phyloP scores from a whole-genome alignment of 106 monocot genomes.

The Apostasia shenzhenica region DNA sequence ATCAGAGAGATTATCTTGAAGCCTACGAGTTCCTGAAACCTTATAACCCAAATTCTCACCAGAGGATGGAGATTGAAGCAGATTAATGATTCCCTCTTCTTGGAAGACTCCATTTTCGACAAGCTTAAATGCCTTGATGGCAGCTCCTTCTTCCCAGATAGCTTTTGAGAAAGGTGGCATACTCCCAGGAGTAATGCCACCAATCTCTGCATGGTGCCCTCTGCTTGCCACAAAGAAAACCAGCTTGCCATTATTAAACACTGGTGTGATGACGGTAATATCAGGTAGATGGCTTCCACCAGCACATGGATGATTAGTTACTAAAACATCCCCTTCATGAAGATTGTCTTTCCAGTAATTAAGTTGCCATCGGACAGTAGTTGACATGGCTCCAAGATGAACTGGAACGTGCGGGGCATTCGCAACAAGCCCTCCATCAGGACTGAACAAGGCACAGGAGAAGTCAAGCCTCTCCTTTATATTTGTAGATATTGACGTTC shows the following conservation, averaged over 20 bases:
- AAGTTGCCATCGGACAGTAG: slow-evolving; percentile 77
- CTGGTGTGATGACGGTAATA: slow-evolving; percentile 93
- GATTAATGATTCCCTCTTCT: slow-evolving; percentile 60
- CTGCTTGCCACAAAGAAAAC: slow-evolving; percentile 98
- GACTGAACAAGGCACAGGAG: slow-evolving; percentile 92
- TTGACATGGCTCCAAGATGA: slow-evolving; percentile 95
- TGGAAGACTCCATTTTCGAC: slow-evolving; percentile 73
- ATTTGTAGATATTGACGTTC: slow-evolving; percentile 92
- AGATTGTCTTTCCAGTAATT: slow-evolving; percentile 75
- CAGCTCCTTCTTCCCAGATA: slow-evolving; percentile 90
- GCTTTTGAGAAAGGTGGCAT: slow-evolving; percentile 96
- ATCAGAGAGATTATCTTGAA: slow-evolving; percentile 91
- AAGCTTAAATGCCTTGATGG: slow-evolving; percentile 92
- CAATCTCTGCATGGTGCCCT: slow-evolving; percentile 97
- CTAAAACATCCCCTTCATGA: slow-evolving; percentile 80
- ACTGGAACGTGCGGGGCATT: slow-evolving; percentile 99
- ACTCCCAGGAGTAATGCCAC: slow-evolving; percentile 93
- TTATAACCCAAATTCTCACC: slow-evolving; percentile 24
- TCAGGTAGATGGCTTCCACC: slow-evolving; percentile 99
- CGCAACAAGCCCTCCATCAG: slow-evolving; percentile 93
- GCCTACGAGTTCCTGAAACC: slow-evolving; percentile 73
- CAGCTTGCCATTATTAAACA: slow-evolving; percentile 61
- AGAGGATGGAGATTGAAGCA: slow-evolving; percentile 43
- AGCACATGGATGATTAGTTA: slow-evolving; percentile 88
- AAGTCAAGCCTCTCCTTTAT: slow-evolving; percentile 96